Evolutionary conservation across 441 rosid genomes (phyloP).

Genomic region (Eutrema salsugineum): DNA sequence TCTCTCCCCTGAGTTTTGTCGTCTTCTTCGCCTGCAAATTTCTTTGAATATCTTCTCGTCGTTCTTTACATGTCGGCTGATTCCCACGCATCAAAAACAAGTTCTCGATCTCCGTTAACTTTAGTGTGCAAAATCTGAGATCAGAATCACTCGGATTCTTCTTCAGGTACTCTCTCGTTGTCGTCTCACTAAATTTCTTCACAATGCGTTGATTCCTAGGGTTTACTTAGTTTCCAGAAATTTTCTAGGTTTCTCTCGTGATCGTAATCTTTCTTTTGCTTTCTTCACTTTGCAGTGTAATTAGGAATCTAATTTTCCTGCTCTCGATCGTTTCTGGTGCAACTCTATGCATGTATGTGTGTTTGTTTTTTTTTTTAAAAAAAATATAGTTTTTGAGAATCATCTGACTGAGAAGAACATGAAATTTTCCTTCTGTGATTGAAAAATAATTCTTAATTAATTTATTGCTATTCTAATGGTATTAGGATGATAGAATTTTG

Average conservation of each 20-base stretch:
- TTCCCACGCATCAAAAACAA: neutral
- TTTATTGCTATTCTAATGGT: neutral
- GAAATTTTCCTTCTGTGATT: too few species aligned
- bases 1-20: neutral
- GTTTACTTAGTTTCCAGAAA: neutral
- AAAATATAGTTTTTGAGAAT: too few species aligned
- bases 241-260: neutral
- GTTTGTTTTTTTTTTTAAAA: neutral
- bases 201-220: neutral
- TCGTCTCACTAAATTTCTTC: neutral
- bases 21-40: constrained; percentile 5
- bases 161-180: neutral
- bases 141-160: neutral
- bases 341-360: constrained; percentile 9
- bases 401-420: neutral
- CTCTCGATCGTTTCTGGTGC: constrained; percentile 10
- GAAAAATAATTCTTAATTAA: too few species aligned
- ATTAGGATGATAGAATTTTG: neutral
- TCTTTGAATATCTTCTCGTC: neutral
- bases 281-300: neutral
- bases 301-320: neutral
- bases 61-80: constrained; percentile 7
- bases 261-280: neutral
- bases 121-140: neutral
- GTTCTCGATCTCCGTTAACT: neutral